Conservation (phyloP, 345 rosid genomes). For the Xanthoceras sorbifolium region DNA sequence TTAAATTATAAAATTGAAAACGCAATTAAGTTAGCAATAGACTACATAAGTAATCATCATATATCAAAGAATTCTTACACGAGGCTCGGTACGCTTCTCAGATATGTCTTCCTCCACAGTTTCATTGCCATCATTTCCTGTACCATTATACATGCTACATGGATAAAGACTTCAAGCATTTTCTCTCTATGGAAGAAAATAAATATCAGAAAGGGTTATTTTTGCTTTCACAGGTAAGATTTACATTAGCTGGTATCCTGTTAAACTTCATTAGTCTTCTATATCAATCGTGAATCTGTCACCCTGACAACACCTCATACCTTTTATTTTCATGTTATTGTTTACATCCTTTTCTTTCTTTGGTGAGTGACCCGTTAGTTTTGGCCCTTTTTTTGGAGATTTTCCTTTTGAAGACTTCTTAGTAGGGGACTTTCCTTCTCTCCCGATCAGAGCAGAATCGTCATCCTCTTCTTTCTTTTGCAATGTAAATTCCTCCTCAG, state of each 20-base stretch:
- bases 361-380: conserved; percentile 27
- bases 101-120: conserved; percentile 47
- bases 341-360: conserved; percentile 37
- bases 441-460: conserved; percentile 33
- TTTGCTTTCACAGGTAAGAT: conserved; percentile 8
- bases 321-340: conserved; percentile 40
- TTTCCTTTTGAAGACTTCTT: conserved; percentile 55
- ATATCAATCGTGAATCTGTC: neutral
- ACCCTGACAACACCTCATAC: conserved; percentile 30
- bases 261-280: neutral
- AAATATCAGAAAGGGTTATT: neutral
- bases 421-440: conserved; percentile 30
- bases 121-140: conserved; percentile 55
- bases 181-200: neutral
- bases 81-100: conserved; percentile 52
- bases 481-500: conserved; percentile 45
- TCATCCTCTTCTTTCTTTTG: conserved; percentile 37
- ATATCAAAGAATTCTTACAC: conserved; percentile 49
- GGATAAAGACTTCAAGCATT: conserved; percentile 15
- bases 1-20: conserved; percentile 25
- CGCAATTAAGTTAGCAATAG: conserved; percentile 20
- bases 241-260: neutral
- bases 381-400: conserved; percentile 43
- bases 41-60: conserved; percentile 17
- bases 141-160: conserved; percentile 19